Evolutionary conservation across 306 rosid genomes (phyloP).

Genomic region (Dryas octopetala): DNA sequence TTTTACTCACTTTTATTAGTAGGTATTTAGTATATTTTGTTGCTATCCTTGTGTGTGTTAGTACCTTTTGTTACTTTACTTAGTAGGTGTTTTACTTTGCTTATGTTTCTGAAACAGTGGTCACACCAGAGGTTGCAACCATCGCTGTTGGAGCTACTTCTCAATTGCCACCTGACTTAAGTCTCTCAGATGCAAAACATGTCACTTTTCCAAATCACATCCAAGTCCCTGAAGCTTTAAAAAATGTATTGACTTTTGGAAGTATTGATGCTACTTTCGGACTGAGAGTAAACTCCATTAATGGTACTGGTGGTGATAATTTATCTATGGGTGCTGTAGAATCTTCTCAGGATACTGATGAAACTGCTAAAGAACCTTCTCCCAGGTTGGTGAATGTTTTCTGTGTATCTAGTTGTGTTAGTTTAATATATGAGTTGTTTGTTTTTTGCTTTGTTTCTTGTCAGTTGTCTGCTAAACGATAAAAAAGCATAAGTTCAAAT

Average conservation of each 20-base stretch:
- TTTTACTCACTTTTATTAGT: not conserved
- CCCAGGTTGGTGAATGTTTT: slow-evolving; percentile 55
- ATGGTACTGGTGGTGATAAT: slow-evolving; percentile 31
- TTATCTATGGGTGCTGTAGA: slow-evolving; percentile 29
- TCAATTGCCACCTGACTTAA: slow-evolving; percentile 39
- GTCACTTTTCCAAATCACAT: slow-evolving; percentile 81
- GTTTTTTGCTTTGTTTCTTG: not conserved
- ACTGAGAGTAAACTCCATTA: slow-evolving; percentile 33
- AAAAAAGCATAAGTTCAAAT: not conserved
- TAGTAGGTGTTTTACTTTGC: not conserved
- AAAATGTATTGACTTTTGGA: slow-evolving; percentile 78
- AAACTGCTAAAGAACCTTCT: slow-evolving; percentile 43
- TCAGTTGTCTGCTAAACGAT: not conserved
- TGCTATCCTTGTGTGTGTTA: not conserved
- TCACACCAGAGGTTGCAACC: slow-evolving; percentile 41
- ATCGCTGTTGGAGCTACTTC: slow-evolving; percentile 34
- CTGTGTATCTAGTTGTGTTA: not conserved
- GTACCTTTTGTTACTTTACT: not conserved
- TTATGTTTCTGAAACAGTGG: slow-evolving; percentile 47
- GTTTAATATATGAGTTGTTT: not conserved
- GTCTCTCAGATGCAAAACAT: slow-evolving; percentile 36
- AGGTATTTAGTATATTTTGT: not conserved
- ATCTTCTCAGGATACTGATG: slow-evolving; percentile 38
- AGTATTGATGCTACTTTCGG: slow-evolving; percentile 51
- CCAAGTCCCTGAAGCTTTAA: slow-evolving; percentile 66